phyloP scores from a whole-genome alignment of 495 filamentous ascomycete species.

The Annulohypoxylon moriforme region DNA sequence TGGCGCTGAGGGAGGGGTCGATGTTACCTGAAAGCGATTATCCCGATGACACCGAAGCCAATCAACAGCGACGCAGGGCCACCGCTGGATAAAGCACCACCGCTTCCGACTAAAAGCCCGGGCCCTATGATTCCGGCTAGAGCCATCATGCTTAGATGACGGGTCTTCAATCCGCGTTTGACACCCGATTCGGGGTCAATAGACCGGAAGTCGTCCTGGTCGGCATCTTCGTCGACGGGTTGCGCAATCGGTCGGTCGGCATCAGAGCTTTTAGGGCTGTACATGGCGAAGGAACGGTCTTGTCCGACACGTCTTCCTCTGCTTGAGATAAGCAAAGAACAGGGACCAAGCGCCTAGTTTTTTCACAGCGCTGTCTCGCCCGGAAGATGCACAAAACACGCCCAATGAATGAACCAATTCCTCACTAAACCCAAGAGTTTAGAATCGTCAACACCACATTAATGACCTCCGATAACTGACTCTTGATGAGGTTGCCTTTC shows the following conservation, averaged over 20 bases:
- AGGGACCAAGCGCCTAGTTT: too few relatives aligned
- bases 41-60: conserved; percentile 72
- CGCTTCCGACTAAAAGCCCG: conserved; percentile 67
- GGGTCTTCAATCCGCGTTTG: conserved; percentile 70
- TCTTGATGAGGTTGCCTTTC: background rate
- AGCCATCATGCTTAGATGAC: conserved; percentile 80
- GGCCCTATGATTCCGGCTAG: conserved; percentile 68
- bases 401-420: background rate
- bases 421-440: background rate
- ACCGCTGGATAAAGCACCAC: conserved; percentile 68
- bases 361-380: background rate
- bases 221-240: conserved; percentile 28
- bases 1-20: conserved; percentile 16
- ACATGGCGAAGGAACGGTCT: conserved; percentile 13
- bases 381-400: background rate
- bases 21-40: conserved; percentile 67
- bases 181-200: conserved; percentile 62
- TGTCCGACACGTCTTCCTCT: background rate
- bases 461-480: background rate
- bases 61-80: conserved; percentile 73
- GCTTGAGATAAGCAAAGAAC: conserved; percentile 5
- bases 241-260: conserved; percentile 18
- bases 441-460: background rate
- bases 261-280: conserved; percentile 25
- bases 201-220: conserved; percentile 52